Percentiles rank a stretch among this genome's conserved stretches.
Evolutionary conservation across 176 grass and related monocot species (phyloP).

Genomic region (Secale cereale): DNA sequence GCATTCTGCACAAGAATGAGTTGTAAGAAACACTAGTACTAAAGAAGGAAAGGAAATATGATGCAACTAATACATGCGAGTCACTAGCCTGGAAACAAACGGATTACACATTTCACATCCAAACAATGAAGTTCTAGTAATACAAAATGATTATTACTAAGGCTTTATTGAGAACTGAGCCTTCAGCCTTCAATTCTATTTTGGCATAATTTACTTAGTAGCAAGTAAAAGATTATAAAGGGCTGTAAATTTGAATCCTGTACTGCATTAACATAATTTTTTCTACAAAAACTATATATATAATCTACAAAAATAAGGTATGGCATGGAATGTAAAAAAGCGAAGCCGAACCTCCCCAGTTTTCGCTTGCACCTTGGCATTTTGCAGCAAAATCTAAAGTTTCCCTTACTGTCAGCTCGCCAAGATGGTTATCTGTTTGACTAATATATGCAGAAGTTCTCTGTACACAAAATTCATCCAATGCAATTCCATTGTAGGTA

Average conservation of each 20-base stretch:
- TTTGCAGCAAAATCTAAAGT: conserved; percentile 68
- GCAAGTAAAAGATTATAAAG: not conserved
- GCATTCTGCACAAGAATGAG: conserved; percentile 34
- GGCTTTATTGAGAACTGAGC: too few relatives aligned
- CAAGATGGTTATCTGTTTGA: conserved; percentile 73
- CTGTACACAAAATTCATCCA: conserved; percentile 64
- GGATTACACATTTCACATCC: too few relatives aligned
- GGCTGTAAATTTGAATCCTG: not conserved
- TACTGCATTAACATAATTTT: not conserved
- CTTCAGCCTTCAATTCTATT: too few relatives aligned
- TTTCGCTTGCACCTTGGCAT: conserved; percentile 71
- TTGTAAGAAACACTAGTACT: not conserved
- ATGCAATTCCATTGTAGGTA: conserved; percentile 47
- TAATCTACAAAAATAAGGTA: not conserved
- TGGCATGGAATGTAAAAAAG: not conserved
- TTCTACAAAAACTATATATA: not conserved
- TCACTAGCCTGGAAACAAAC: not conserved
- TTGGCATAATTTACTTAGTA: not conserved
- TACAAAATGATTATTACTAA: too few relatives aligned
- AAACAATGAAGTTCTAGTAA: too few relatives aligned
- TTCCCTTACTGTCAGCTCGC: conserved; percentile 72
- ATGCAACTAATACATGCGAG: not conserved
- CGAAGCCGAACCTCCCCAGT: conserved; percentile 45
- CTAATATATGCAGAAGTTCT: conserved; percentile 82
- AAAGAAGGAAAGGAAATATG: not conserved